Conservation (phyloP, 805 yeast species). For the Wickerhamiella nectarea region DNA sequence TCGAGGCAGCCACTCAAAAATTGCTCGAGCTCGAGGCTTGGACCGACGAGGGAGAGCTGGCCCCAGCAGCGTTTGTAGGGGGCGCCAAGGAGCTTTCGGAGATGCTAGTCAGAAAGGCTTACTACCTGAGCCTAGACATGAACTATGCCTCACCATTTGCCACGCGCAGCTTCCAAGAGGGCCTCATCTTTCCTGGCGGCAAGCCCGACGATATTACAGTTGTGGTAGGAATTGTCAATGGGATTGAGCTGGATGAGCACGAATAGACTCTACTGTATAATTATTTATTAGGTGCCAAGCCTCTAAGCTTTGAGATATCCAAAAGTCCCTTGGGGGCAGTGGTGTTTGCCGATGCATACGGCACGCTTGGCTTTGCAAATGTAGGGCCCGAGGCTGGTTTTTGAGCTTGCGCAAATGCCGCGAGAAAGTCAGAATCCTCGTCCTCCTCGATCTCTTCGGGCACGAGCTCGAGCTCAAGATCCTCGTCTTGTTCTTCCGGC, state of each 20-base stretch:
- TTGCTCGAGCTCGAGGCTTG: constrained; percentile 27
- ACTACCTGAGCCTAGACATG: constrained; percentile 54
- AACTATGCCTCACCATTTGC: constrained; percentile 76
- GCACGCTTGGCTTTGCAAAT: too few species aligned
- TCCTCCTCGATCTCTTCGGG: not conserved
- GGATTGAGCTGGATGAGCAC: constrained; percentile 1
- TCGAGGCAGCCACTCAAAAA: constrained; percentile 47
- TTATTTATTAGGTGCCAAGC: not conserved
- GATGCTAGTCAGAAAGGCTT: constrained; percentile 52
- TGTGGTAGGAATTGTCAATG: constrained; percentile 49
- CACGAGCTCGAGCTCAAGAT: not conserved
- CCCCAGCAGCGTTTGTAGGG: constrained; percentile 15
- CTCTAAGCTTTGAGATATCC: not conserved
- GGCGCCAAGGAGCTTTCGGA: constrained; percentile 37
- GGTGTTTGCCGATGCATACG: too few species aligned
- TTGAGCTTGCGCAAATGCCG: not conserved
- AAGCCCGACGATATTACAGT: constrained; percentile 91
- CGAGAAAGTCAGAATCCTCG: not conserved
- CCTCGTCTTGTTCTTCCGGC: not conserved
- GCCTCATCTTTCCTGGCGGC: constrained; percentile 70
- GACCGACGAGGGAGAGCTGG: constrained; percentile 22
- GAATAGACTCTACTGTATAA: not conserved
- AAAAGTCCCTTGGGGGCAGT: not conserved
- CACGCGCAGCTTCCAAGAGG: constrained; percentile 49
- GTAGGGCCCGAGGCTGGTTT: not conserved